A percentile compares a stretch with the other conserved stretches of the same genome.
phyloP scores from a whole-genome alignment of 306 rosid species.

The Crotalaria pallida region DNA sequence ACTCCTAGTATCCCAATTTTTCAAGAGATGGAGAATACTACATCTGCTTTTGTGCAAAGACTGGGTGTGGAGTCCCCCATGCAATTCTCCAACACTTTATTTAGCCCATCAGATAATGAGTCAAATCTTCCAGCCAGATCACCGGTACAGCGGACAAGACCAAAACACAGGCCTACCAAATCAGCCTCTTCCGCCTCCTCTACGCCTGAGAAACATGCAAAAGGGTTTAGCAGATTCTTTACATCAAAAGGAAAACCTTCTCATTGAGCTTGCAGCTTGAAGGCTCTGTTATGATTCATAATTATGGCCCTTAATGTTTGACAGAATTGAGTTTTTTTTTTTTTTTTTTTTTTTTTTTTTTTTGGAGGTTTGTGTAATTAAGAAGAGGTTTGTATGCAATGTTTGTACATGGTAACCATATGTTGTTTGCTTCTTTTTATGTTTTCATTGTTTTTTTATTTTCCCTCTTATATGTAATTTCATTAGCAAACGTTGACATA shows the following conservation, averaged over 20 bases:
- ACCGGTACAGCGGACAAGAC: conserved; percentile 50
- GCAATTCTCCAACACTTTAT: conserved; percentile 38
- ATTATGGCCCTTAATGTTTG: too few species aligned
- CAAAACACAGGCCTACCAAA: conserved; percentile 68
- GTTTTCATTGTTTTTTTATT: conserved; percentile 1
- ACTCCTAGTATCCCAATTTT: conserved; percentile 42
- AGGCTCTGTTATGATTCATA: conserved; percentile 22
- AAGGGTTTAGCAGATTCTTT: conserved; percentile 94
- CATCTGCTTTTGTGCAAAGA: conserved; percentile 36
- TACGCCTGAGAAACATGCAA: conserved; percentile 80
- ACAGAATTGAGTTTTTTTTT: too few species aligned
- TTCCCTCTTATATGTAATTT: conserved; percentile 35
- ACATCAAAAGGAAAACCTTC: conserved; percentile 72
- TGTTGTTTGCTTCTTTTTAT: conserved; percentile 36
- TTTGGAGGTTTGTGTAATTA: conserved; percentile 41
- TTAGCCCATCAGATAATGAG: conserved; percentile 62
- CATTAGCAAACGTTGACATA: conserved; percentile 31
- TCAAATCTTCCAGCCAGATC: conserved; percentile 46
- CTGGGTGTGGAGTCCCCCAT: conserved; percentile 57
- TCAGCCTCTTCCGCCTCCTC: conserved; percentile 67
- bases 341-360: too few species aligned
- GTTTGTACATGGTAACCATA: conserved; percentile 74
- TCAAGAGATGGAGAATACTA: conserved; percentile 43
- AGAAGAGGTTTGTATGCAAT: conserved; percentile 49
- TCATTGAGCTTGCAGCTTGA: conserved; percentile 48